phyloP scores from a whole-genome alignment of 2,329 filamentous ascomycete species.

The Penicillium expansum region DNA sequence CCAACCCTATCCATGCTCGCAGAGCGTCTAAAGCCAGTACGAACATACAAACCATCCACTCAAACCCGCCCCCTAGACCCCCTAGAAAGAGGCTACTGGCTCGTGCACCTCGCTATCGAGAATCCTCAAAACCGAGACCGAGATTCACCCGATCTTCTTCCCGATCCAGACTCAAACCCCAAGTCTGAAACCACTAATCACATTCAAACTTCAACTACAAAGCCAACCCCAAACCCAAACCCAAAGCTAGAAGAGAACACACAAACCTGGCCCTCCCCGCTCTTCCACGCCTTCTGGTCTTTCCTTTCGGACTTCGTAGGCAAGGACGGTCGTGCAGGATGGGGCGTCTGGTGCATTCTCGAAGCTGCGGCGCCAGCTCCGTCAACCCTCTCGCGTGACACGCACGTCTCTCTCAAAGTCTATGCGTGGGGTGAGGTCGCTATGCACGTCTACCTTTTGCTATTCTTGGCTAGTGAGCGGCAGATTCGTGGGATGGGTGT shows the following conservation, averaged over 20 bases:
- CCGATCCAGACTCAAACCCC: constrained; percentile 21
- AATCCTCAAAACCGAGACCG: constrained; percentile 24
- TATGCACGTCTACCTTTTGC: constrained; percentile 68
- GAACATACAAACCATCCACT: constrained; percentile 53
- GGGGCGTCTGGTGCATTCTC: constrained; percentile 46
- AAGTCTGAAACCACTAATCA: constrained; percentile 25
- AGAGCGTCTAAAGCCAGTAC: constrained; percentile 50
- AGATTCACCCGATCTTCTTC: not conserved
- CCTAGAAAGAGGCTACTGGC: constrained; percentile 78
- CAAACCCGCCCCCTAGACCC: constrained; percentile 51
- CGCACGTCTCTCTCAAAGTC: constrained; percentile 35
- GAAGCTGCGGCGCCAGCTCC: constrained; percentile 16
- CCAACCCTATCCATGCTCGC: constrained; percentile 54
- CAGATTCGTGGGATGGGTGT: constrained; percentile 57
- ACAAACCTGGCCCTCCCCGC: constrained; percentile 30
- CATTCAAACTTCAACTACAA: not conserved
- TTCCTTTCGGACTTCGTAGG: constrained; percentile 40
- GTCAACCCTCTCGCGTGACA: not conserved
- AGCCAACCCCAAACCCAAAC: not conserved
- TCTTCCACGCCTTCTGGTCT: constrained; percentile 44
- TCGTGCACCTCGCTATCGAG: constrained; percentile 58
- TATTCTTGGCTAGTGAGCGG: constrained; percentile 70
- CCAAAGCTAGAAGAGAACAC: constrained; percentile 34
- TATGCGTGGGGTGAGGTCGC: constrained; percentile 77
- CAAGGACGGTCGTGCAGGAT: constrained; percentile 42